Base-by-base conservation (phyloP, 176 grass and related monocot genomes). In the Poa pratensis region DNA sequence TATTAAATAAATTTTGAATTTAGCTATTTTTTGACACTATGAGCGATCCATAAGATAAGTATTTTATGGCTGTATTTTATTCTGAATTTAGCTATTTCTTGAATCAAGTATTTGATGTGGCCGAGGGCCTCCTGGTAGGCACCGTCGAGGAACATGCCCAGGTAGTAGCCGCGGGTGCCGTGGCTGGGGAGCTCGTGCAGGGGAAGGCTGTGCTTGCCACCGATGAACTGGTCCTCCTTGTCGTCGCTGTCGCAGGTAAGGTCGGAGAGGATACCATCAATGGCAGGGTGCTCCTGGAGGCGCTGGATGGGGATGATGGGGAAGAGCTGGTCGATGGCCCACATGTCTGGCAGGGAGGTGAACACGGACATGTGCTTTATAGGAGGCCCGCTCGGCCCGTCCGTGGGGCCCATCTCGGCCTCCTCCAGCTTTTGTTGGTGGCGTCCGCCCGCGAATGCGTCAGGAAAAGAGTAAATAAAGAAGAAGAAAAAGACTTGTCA, bases 81-180 rank as follows among this genome's bases (percentile, higher is more conserved):
- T n/a, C n/a, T n/a, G n/a, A n/a, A n/a, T n/a, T n/a, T n/a, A n/a
- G n/a, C n/a, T n/a, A n/a, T n/a, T n/a, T n/a, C n/a, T n/a, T n/a
- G n/a, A n/a, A n/a, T n/a, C n/a, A n/a, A n/a, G n/a, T n/a, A n/a
- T n/a, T n/a, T n/a, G n/a, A n/a, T n/a, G n/a, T n/a, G n/a, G 5
- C 96, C 93, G 12, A 98, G 93, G 9, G 93, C 93, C 88, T 98
- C 96, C 89, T 98, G 96, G 87, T 98, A 98, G 39, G 96, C 93
- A 75, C 96, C 96, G 9, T 93, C 96, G 54, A 98, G 80, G 81
- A 98, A 98, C 96, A 98, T 98, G 76, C 96, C 96, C n/a, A 98
- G 79, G 83, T 92, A 95, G 87, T 98, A 98, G 7, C 92, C 84
- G 5, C 87, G 49, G 16, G 82, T 82, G 39, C 86, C 82, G 67